Percentiles rank a stretch among this genome's conserved stretches.
Evolutionary conservation across 192 early-diverging fungal species (phyloP).

Genomic region (Gamsiella multidivaricata): DNA sequence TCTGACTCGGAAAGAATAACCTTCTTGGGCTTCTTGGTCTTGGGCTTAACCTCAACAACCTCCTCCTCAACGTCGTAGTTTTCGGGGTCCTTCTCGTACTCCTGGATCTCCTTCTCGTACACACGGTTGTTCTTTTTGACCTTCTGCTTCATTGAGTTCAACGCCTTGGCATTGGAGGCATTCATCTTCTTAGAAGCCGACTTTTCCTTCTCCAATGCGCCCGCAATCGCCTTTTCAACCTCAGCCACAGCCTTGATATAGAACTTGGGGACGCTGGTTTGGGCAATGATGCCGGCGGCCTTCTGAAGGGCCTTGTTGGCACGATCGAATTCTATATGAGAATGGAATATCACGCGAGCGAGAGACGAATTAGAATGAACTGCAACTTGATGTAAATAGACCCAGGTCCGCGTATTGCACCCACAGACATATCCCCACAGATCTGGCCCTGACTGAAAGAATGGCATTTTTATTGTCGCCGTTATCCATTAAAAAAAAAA

Average conservation of each 20-base stretch:
- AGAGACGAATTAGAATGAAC: background rate
- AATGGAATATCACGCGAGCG: conserved; percentile 1
- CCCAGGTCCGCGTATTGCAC: background rate
- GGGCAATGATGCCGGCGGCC: conserved; percentile 63
- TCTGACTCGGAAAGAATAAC: conserved; percentile 61
- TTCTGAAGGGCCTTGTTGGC: conserved; percentile 77
- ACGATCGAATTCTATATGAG: conserved; percentile 87
- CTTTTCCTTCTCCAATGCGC: conserved; percentile 71
- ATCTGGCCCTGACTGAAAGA: background rate
- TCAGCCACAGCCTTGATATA: conserved; percentile 78
- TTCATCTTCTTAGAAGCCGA: conserved; percentile 87
- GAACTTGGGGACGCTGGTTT: conserved; percentile 70
- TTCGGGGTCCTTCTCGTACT: conserved; percentile 64
- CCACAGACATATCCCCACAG: background rate
- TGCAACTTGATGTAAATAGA: background rate
- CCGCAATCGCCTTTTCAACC: conserved; percentile 83
- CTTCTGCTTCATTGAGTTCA: conserved; percentile 94
- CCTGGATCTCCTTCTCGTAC: conserved; percentile 77
- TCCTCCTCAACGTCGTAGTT: conserved; percentile 33
- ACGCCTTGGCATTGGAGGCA: conserved; percentile 78
- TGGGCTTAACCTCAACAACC: conserved; percentile 12
- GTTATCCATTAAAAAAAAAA: no score
- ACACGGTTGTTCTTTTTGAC: conserved; percentile 89
- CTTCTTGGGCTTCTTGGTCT: conserved; percentile 48
- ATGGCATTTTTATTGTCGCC: no score